Evolutionary conservation across 2,329 filamentous ascomycete genomes (phyloP).

Genomic region (Chalaropsis thielavioides): DNA sequence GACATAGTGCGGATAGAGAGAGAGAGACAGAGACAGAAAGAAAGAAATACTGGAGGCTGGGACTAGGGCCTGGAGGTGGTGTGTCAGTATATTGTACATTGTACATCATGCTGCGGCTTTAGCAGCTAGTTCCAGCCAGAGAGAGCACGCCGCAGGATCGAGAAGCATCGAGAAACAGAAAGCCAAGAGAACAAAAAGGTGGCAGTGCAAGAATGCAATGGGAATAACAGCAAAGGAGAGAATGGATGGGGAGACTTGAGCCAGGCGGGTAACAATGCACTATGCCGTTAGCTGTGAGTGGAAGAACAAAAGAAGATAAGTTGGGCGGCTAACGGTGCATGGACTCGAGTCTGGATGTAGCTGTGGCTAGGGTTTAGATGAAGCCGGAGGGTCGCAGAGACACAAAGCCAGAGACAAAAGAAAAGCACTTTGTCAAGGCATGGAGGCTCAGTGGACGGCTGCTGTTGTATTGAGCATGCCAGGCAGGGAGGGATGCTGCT

Average conservation of each 20-base stretch:
- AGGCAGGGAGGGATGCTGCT: background rate
- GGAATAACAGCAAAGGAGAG: background rate
- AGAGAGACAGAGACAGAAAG: no score
- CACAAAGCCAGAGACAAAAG: background rate
- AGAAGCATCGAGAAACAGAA: background rate
- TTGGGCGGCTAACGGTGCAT: background rate
- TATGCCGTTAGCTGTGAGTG: constrained; percentile 2
- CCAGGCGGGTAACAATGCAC: constrained; percentile 1
- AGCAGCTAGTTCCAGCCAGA: no score
- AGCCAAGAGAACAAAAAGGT: background rate
- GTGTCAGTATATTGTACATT: no score
- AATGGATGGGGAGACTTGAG: background rate
- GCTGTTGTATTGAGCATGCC: background rate
- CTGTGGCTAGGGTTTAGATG: background rate
- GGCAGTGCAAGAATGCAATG: constrained; percentile 4
- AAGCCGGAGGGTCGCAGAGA: background rate
- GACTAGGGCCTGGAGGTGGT: no score
- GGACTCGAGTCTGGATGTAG: constrained; percentile 1
- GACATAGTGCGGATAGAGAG: no score
- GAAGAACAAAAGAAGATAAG: background rate
- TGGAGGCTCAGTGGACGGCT: background rate
- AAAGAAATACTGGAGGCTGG: no score
- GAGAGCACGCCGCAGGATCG: no score
- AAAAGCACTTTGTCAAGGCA: background rate
- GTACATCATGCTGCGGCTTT: no score